Base-by-base conservation (phyloP, 495 filamentous ascomycete species). In the Cudoniella acicularis region DNA sequence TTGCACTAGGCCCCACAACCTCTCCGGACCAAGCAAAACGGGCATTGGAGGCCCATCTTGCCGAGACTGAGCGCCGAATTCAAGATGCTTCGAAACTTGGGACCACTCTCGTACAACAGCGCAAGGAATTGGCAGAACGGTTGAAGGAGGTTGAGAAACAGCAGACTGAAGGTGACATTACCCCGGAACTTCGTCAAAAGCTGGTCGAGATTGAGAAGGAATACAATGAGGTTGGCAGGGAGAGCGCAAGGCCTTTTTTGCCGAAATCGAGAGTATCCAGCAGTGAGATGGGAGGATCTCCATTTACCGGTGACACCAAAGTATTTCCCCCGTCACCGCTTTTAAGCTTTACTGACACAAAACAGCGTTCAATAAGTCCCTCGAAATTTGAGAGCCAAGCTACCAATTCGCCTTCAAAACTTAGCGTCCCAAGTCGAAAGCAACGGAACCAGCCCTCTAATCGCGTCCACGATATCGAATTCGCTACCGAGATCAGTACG, bases 401-500 rank as follows among this genome's bases (percentile, higher is more conserved):
- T n/a, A 86, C 86, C 2, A 86, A 83, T 52, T 96, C 93, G 22
- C 94, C 94, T 2, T 90, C 89, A 50, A 98, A 97, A 72, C 80
- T 96, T 57, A 89, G 80, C 67, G 89, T 92, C 2, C 92, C 91
- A 1, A 81, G 77, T 61, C 84, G 93, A 54, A 95, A 90, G 67
- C 82, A 93, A 62, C 86, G 95, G 48, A 98, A 98, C 66, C 94
- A 97, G 69, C 88, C 90, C 1, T 81, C 87, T 4, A 91, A 80
- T 64, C 85, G 90, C 18, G 85, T 92, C 11, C 87, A 96, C 70
- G 93, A 98, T 67, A 94, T 98, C 66, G 90, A 96, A 66, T 96
- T 98, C 62, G 93, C 92, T 2, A 90, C 95, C 11, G 93, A 98
- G 61, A 95, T 98, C 52, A 95, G 89, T 64, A 94, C 88, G 16